Conservation (phyloP, 345 rosid genomes). For the Citrus unshiu region DNA sequence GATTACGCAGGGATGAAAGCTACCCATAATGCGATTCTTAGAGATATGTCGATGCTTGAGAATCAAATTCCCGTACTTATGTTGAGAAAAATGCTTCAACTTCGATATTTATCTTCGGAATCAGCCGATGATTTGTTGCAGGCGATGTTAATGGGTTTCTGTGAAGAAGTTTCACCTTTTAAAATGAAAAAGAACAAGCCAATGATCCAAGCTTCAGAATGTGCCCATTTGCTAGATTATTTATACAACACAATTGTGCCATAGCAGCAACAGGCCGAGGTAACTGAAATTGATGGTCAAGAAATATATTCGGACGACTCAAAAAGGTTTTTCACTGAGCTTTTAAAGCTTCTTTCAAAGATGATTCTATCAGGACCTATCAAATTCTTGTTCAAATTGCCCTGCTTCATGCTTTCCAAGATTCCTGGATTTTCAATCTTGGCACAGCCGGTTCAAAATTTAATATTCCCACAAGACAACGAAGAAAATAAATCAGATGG, state of each 20-base stretch:
- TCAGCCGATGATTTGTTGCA: not conserved
- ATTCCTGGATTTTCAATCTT: constrained; percentile 47
- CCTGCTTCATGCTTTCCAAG: constrained; percentile 48
- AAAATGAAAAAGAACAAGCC: not conserved
- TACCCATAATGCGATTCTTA: not conserved
- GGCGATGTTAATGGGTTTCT: not conserved
- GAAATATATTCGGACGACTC: not conserved
- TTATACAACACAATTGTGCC: not conserved
- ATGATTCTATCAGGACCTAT: constrained; percentile 27
- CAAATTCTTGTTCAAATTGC: constrained; percentile 34
- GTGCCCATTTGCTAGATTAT: not conserved
- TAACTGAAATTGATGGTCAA: not conserved
- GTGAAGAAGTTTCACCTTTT: not conserved
- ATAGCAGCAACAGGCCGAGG: not conserved
- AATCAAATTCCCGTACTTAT: constrained; percentile 67
- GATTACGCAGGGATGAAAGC: not conserved
- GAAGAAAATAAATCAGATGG: constrained; percentile 9
- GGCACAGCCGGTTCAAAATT: constrained; percentile 26
- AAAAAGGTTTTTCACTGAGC: constrained; percentile 13
- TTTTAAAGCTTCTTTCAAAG: constrained; percentile 28
- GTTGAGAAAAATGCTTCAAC: constrained; percentile 35
- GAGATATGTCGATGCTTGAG: constrained; percentile 28
- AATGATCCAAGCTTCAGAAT: not conserved
- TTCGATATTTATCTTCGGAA: not conserved
- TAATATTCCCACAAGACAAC: constrained; percentile 13